Evolutionary conservation across 768 basidiomycete genomes (phyloP).

Genomic region (Lentinula detonsa): DNA sequence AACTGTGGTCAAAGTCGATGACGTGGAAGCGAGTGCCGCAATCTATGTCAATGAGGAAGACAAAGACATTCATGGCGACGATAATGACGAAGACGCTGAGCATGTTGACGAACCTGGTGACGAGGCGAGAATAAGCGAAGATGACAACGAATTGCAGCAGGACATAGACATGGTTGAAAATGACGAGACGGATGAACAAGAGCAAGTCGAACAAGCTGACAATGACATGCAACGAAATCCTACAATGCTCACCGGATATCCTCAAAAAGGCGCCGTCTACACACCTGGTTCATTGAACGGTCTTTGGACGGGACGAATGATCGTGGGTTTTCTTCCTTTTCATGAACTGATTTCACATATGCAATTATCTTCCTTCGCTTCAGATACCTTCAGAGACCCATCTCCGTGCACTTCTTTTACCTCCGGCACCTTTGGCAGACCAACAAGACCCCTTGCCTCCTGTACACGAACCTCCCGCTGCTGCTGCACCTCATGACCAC

Average conservation of each 20-base stretch:
- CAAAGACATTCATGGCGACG: neutral
- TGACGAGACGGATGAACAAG: neutral
- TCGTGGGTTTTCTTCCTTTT: slow-evolving; percentile 33
- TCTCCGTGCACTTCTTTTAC: slow-evolving; percentile 8
- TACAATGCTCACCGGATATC: slow-evolving; percentile 1
- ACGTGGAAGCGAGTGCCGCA: neutral
- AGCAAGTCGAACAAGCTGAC: neutral
- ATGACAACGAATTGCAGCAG: neutral
- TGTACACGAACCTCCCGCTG: neutral
- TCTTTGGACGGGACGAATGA: slow-evolving; percentile 56
- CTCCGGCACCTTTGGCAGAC: slow-evolving; percentile 12
- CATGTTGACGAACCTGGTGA: neutral
- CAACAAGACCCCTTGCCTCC: neutral
- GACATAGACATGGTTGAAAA: neutral
- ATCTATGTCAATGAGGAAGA: neutral
- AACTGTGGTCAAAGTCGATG: neutral
- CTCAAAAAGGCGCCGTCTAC: slow-evolving; percentile 22
- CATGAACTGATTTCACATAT: neutral
- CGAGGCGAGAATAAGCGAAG: neutral
- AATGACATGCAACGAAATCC: neutral
- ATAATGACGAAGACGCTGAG: neutral
- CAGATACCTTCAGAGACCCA: slow-evolving; percentile 19
- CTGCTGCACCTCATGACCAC: neutral
- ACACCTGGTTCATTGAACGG: slow-evolving; percentile 42
- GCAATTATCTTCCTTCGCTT: neutral